A percentile compares a stretch with the other conserved stretches of the same genome.
phyloP scores from a whole-genome alignment of 176 grass and related monocot species.

The Eleusine coracana region DNA sequence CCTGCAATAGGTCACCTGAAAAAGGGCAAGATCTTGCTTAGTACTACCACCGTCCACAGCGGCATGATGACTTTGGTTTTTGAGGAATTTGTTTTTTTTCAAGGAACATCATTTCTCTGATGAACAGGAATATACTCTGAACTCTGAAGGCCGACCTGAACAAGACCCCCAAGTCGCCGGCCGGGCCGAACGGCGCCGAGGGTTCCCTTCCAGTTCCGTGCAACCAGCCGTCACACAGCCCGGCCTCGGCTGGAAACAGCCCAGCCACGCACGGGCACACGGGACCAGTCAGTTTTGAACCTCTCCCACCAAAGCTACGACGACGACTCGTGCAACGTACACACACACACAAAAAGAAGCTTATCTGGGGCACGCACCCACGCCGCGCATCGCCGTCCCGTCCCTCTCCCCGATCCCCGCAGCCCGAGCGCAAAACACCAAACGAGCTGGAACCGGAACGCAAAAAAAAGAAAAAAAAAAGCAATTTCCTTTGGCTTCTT shows the following conservation, averaged over 20 bases:
- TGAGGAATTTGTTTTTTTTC: too few species aligned
- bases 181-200: conserved; percentile 13
- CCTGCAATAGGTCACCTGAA: background rate
- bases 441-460: conserved; percentile 7
- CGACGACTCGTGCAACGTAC: conserved; percentile 23
- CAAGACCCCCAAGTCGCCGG: background rate
- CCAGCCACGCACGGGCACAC: background rate
- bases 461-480: background rate
- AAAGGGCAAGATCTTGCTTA: background rate
- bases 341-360: background rate
- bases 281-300: conserved; percentile 41
- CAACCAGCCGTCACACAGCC: background rate
- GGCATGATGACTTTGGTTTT: too few species aligned
- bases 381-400: background rate
- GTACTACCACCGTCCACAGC: too few species aligned
- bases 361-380: conserved; percentile 16
- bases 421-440: conserved; percentile 19
- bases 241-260: background rate
- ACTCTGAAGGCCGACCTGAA: too few species aligned
- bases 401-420: background rate
- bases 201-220: background rate
- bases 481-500: background rate
- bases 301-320: background rate
- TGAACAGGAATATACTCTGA: too few species aligned
- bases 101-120: too few species aligned